Base-by-base conservation (phyloP, 345 rosid species). In the Eucalyptus camaldulensis region DNA sequence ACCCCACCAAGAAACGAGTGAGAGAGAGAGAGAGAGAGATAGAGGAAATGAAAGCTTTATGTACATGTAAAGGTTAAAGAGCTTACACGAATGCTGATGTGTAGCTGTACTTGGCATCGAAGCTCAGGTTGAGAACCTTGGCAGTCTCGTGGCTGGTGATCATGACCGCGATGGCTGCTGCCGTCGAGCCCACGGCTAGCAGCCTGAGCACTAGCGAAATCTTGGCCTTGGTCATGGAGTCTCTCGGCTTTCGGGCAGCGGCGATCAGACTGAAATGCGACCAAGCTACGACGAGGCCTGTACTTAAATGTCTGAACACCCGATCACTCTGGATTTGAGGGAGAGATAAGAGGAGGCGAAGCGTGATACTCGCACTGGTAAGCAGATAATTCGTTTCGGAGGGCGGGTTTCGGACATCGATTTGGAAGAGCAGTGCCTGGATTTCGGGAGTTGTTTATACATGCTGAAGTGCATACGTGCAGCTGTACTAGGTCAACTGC, bases 41-140 rank as follows among this genome's bases (percentile, higher is more conserved):
- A 31, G 67, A 51, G 25, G 24, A 17, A 22, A 40, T 29, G 31
- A 86, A 19, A 54, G 50, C 40, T 8, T 44, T 13, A n/a, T 43
- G 53, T 10, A 54, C 62, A 88, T 15, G 45, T 11, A 19, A 47
- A 5, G 33, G 11, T 60, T n/a, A 6, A 8, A 14, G 58, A 45
- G 76, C 94, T 93, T 88, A 94, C 96, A 87, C 91, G 91, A 95
- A 93, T 4, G 95, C 91, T 4, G 93, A 95, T 5, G 94, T 89
- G 88, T 94, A 80, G 94, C 43, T 89, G 44, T 92, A 95, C 87
- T 94, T 94, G 8, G 94, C 96, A 13, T 91, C 90, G 90, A 94
- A 94, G n/a, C 94, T 95, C 49, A 95, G 67, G 91, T 94, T 93
- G 72, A 95, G 87, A 22, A 95, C 96, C 37, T 89, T 49, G 14